Evolutionary conservation across 139 green algal genomes (phyloP).

Genomic region (Haematococcus lacustris): DNA sequence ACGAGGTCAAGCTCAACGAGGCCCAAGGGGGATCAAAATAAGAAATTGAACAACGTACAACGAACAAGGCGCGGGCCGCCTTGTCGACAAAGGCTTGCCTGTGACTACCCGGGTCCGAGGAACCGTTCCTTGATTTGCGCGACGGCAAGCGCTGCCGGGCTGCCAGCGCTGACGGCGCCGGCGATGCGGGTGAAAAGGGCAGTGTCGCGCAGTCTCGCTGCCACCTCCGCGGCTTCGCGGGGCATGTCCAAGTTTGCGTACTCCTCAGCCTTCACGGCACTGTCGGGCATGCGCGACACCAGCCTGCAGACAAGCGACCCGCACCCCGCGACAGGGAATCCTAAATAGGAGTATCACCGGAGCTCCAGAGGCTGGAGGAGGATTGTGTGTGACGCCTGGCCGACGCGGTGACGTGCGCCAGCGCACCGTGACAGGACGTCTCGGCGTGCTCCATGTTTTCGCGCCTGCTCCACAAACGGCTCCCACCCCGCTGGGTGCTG

Average conservation of each 20-base stretch:
- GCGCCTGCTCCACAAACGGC: conserved; percentile 49
- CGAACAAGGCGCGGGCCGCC: too few species aligned
- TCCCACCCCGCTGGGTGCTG: conserved; percentile 29
- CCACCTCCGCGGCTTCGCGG: conserved; percentile 48
- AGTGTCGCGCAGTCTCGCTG: conserved; percentile 1
- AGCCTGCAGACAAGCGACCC: conserved; percentile 32
- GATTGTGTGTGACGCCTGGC: too few species aligned
- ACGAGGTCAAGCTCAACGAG: too few species aligned
- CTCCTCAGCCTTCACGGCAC: conserved; percentile 48
- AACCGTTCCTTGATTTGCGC: conserved; percentile 52
- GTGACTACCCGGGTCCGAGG: background rate
- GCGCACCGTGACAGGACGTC: conserved; percentile 34
- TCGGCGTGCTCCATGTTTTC: conserved; percentile 35
- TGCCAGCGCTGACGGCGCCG: conserved; percentile 25
- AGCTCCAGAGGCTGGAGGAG: too few species aligned
- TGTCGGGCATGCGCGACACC: conserved; percentile 45
- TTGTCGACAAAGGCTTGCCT: too few species aligned
- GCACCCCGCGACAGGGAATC: background rate
- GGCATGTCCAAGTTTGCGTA: conserved; percentile 34
- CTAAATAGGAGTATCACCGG: too few species aligned
- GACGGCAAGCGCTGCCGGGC: conserved; percentile 44
- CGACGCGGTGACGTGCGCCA: too few species aligned
- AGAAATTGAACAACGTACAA: too few species aligned
- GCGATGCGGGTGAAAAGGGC: conserved; percentile 20
- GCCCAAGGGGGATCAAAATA: too few species aligned